These are phyloP conservation scores for Pythium guiyangense DNA, from an alignment of 352 stramenopile genomes.

Conservation along the genomic window DNA sequence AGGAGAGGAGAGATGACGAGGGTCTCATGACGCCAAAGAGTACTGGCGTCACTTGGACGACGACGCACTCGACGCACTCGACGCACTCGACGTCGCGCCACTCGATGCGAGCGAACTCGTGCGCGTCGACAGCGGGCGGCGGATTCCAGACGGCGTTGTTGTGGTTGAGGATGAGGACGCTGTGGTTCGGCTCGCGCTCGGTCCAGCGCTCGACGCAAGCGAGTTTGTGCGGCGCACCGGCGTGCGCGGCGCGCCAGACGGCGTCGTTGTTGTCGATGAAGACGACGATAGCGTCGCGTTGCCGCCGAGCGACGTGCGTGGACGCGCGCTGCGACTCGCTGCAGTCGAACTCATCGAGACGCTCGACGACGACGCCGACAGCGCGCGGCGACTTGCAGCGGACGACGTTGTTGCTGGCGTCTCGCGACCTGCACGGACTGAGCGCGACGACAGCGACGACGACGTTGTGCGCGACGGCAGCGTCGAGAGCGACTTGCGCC, in stretches of 20 bases:
- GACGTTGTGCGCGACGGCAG: constrained; percentile 27
- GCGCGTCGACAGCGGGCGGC: constrained; percentile 4
- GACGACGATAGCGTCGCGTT: constrained; percentile 1
- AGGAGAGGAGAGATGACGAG: no score
- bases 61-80: constrained; percentile 1
- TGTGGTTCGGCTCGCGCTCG: not conserved
- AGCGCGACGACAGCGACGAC: constrained; percentile 15
- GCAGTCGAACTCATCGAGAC: constrained; percentile 14
- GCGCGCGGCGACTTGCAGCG: constrained; percentile 15
- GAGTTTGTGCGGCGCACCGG: constrained; percentile 22
- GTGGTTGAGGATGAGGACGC: constrained; percentile 16
- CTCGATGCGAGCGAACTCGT: no score
- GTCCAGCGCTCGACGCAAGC: constrained; percentile 16
- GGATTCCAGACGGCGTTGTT: constrained; percentile 3
- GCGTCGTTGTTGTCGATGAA: constrained; percentile 14
- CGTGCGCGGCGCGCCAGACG: constrained; percentile 17
- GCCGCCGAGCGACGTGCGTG: constrained; percentile 17
- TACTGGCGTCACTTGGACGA: not conserved
- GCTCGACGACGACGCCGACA: constrained; percentile 13
- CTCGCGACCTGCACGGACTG: constrained; percentile 13
- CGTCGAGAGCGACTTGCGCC: constrained; percentile 42
- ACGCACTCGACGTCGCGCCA: no score
- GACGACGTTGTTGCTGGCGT: constrained; percentile 5
- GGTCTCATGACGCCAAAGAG: no score
- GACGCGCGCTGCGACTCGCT: constrained; percentile 21